Evolutionary conservation across 1,284 basidiomycete genomes (phyloP).

Genomic region (Fomitopsis palustris): DNA sequence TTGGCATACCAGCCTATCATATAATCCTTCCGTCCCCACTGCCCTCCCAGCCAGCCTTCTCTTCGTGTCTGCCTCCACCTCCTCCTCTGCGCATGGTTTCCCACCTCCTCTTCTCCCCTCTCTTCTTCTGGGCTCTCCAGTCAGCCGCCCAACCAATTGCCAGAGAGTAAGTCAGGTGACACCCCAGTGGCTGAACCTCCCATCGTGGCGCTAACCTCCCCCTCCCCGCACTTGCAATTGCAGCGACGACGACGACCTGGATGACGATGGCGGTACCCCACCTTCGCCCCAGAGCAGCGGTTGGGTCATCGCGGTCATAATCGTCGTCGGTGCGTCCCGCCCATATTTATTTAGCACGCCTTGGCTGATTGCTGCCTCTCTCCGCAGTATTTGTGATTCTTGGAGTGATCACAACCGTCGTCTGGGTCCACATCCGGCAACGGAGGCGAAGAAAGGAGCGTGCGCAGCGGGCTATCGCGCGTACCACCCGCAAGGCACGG

Average conservation of each 20-base stretch:
- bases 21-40: slow-evolving; percentile 5
- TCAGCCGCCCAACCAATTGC: background rate
- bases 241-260: background rate
- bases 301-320: slow-evolving; percentile 8
- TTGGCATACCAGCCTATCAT: slow-evolving; percentile 7
- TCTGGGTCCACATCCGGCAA: slow-evolving; percentile 6
- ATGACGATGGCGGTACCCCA: background rate
- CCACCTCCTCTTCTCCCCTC: background rate
- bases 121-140: background rate
- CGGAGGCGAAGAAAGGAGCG: slow-evolving; percentile 2
- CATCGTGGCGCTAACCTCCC: background rate
- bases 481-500: background rate
- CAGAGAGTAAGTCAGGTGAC: slow-evolving; percentile 9
- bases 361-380: background rate
- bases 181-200: background rate
- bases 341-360: background rate
- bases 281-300: background rate
- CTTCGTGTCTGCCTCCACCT: background rate
- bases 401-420: slow-evolving; percentile 1
- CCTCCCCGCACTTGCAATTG: background rate
- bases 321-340: slow-evolving; percentile 5
- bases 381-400: slow-evolving; percentile 5
- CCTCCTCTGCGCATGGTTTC: background rate
- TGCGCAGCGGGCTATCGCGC: background rate
- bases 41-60: background rate